These are phyloP conservation scores for Mucor piriformis DNA, from an alignment of 371 early-diverging fungal genomes.

Conservation along the genomic window DNA sequence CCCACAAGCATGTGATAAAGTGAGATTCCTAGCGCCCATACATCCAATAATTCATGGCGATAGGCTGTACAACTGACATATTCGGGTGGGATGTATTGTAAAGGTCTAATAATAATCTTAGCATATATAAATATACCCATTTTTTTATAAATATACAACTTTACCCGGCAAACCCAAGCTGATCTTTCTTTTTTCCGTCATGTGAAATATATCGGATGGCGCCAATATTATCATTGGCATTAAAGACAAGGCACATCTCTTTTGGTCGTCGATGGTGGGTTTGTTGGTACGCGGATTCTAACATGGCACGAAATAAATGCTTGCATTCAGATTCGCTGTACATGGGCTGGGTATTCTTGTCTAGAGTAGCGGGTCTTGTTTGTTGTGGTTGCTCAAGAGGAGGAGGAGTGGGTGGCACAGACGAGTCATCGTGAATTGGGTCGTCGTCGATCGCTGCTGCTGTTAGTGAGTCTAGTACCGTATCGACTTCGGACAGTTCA, in stretches of 20 bases:
- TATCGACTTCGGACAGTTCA: constrained; percentile 17
- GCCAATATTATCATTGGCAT: constrained; percentile 18
- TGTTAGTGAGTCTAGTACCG: too few species aligned
- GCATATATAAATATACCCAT: neutral
- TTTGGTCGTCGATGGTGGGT: neutral
- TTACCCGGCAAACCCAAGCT: constrained; percentile 27
- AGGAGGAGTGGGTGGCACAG: too few species aligned
- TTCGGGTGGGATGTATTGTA: constrained; percentile 50
- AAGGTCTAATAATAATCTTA: constrained; percentile 21
- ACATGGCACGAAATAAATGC: constrained; percentile 3
- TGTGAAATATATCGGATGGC: constrained; percentile 19
- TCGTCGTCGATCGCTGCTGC: too few species aligned
- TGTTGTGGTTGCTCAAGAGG: too few species aligned
- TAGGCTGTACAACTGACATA: constrained; percentile 14
- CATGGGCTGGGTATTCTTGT: too few species aligned
- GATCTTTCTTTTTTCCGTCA: constrained; percentile 17
- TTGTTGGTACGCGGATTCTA: constrained; percentile 23
- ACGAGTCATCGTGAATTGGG: too few species aligned
- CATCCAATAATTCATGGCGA: constrained; percentile 24
- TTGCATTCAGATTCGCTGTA: too few species aligned
- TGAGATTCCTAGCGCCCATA: constrained; percentile 51
- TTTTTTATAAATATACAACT: neutral
- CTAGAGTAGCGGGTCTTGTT: too few species aligned
- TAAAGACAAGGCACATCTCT: constrained; percentile 18
- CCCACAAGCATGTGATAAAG: constrained; percentile 47